Percentiles rank a stretch among this genome's conserved stretches.
These are phyloP conservation scores for Penicillium nordicum DNA, from an alignment of 2,329 filamentous ascomycete genomes.

Conservation along the genomic window DNA sequence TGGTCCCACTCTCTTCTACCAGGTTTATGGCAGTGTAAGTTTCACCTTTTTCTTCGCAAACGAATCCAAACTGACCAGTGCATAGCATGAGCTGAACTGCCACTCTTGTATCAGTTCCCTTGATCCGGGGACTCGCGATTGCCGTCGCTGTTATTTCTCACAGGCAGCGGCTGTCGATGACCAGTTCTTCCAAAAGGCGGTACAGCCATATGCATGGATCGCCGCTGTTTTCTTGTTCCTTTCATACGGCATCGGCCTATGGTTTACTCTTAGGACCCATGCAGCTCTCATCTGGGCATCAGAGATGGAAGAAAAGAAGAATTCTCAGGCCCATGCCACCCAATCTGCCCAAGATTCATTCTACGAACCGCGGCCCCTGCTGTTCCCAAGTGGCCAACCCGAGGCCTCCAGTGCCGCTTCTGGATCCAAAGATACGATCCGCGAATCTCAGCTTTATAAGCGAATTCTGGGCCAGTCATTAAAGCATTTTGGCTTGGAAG, in stretches of 20 bases:
- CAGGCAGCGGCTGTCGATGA: conserved; percentile 81
- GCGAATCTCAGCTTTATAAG: conserved; percentile 87
- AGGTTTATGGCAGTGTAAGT: conserved; percentile 87
- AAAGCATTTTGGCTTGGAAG: conserved; percentile 71
- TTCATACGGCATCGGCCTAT: conserved; percentile 87
- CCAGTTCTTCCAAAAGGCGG: conserved; percentile 83
- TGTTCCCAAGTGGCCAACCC: conserved; percentile 30
- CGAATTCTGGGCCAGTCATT: conserved; percentile 88
- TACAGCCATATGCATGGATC: conserved; percentile 90
- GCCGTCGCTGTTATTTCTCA: conserved; percentile 89
- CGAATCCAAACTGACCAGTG: conserved; percentile 34
- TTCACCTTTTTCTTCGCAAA: not conserved
- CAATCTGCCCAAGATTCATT: conserved; percentile 28
- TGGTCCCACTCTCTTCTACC: conserved; percentile 93
- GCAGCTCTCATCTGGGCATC: conserved; percentile 96
- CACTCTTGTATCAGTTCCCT: conserved; percentile 58
- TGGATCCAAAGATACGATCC: conserved; percentile 63
- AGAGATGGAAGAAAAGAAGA: conserved; percentile 73
- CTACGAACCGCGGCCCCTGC: conserved; percentile 36
- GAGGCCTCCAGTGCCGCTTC: conserved; percentile 41
- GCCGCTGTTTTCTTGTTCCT: conserved; percentile 81
- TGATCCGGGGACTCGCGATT: conserved; percentile 57
- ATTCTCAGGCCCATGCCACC: conserved; percentile 24
- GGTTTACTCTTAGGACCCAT: conserved; percentile 94
- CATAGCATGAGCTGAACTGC: conserved; percentile 84